Evolutionary conservation across 1,284 basidiomycete species (phyloP).

Genomic region (Rhizoctonia solani): DNA sequence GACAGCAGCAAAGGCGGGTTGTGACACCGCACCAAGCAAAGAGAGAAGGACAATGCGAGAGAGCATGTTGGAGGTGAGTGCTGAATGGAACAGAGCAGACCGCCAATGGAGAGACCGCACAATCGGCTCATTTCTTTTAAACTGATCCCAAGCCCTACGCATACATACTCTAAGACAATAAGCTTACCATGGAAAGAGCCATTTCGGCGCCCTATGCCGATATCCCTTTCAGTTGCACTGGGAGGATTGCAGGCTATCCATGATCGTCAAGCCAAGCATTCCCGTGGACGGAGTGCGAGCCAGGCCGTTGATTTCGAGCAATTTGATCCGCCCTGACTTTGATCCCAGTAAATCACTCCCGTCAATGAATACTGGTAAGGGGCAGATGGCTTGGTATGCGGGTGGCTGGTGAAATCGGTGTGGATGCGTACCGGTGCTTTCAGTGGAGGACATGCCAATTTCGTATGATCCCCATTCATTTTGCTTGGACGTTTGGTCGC

Average conservation of each 20-base stretch:
- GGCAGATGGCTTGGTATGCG: too few species aligned
- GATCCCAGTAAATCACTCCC: too few species aligned
- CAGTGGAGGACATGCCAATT: too few species aligned
- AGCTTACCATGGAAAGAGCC: not conserved
- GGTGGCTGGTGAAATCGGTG: too few species aligned
- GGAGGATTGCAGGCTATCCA: not conserved
- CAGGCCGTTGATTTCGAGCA: too few species aligned
- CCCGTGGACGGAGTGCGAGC: not conserved
- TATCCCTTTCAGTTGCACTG: too few species aligned
- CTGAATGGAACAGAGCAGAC: not conserved
- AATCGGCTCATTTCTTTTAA: slow-evolving; percentile 5
- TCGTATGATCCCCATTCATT: too few species aligned
- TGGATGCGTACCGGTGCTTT: too few species aligned
- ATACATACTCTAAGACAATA: slow-evolving; percentile 3
- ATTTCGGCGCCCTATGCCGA: not conserved
- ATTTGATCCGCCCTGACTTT: not conserved
- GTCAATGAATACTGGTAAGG: not conserved
- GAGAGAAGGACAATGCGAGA: slow-evolving; percentile 7
- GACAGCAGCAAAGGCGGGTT: slow-evolving; percentile 10
- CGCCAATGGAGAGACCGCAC: slow-evolving; percentile 5
- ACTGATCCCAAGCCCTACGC: not conserved
- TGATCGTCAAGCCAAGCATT: not conserved
- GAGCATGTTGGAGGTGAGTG: slow-evolving; percentile 7
- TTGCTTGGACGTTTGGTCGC: too few species aligned
- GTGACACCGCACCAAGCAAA: slow-evolving; percentile 8